phyloP scores from a whole-genome alignment of 2,329 filamentous ascomycete genomes.

The Claviceps purpurea region DNA sequence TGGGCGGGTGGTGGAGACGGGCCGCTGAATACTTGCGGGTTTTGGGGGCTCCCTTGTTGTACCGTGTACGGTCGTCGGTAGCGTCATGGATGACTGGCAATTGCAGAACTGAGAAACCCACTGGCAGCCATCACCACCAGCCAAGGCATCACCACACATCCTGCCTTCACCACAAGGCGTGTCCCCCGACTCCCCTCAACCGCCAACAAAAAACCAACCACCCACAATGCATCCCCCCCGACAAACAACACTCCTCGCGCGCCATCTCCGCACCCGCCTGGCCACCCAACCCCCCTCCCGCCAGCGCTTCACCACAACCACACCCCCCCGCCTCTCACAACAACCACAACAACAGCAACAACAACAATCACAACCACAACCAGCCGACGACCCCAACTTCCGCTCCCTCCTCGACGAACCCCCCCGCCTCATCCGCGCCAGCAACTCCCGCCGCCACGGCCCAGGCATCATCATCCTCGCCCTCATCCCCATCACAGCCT shows the following conservation, averaged over 20 bases:
- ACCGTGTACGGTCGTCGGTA: too few relatives aligned
- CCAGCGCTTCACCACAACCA: neutral
- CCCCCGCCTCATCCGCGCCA: constrained; percentile 61
- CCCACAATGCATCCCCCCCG: neutral
- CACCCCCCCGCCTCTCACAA: neutral
- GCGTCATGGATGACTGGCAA: neutral
- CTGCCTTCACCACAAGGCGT: neutral
- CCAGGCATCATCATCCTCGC: constrained; percentile 70
- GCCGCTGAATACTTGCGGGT: neutral
- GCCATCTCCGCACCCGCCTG: constrained; percentile 11
- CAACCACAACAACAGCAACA: constrained; percentile 1
- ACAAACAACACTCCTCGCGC: constrained; percentile 4
- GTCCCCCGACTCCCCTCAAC: too few relatives aligned
- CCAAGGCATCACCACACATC: neutral
- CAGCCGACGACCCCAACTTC: constrained; percentile 66
- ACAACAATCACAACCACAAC: constrained; percentile 24
- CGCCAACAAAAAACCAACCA: neutral
- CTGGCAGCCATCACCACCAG: neutral
- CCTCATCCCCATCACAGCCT: constrained; percentile 82
- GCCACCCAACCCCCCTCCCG: neutral
- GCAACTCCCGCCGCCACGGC: constrained; percentile 51
- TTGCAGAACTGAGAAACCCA: neutral
- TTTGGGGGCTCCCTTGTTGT: neutral
- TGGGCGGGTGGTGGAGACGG: constrained; percentile 9
- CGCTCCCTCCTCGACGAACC: constrained; percentile 79